Evolutionary conservation across 2,329 filamentous ascomycete genomes (phyloP).

Genomic region (Monosporascus sp.): DNA sequence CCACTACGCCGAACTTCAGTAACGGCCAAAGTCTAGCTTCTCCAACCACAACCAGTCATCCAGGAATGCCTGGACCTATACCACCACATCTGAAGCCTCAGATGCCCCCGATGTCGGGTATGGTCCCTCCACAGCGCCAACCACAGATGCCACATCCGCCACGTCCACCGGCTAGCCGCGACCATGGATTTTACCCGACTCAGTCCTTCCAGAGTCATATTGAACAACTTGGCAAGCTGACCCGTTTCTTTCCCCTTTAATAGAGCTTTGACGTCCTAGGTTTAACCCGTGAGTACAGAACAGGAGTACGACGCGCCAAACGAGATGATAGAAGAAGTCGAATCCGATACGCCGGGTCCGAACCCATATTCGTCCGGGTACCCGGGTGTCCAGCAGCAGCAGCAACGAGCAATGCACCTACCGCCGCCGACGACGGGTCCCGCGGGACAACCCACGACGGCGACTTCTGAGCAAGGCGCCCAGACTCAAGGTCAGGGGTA

Average conservation of each 20-base stretch:
- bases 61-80: slow-evolving; percentile 36
- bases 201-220: slow-evolving; percentile 87
- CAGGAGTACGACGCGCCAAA: slow-evolving; percentile 92
- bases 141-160: slow-evolving; percentile 28
- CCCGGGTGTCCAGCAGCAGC: slow-evolving; percentile 33
- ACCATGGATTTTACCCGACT: slow-evolving; percentile 64
- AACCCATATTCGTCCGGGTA: slow-evolving; percentile 58
- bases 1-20: slow-evolving; percentile 38
- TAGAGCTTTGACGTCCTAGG: slow-evolving; percentile 62
- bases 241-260: slow-evolving; percentile 45
- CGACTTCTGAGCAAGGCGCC: slow-evolving; percentile 23
- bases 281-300: slow-evolving; percentile 70
- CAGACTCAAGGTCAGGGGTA: slow-evolving; percentile 42
- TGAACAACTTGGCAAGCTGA: slow-evolving; percentile 86
- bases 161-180: slow-evolving; percentile 35
- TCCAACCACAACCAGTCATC: slow-evolving; percentile 43
- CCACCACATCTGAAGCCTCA: slow-evolving; percentile 36
- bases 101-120: slow-evolving; percentile 29
- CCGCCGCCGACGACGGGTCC: slow-evolving; percentile 32
- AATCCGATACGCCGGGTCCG: slow-evolving; percentile 64
- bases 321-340: slow-evolving; percentile 81
- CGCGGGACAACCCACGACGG: slow-evolving; percentile 33
- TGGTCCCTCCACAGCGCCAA: slow-evolving; percentile 28
- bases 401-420: slow-evolving; percentile 35
- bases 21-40: slow-evolving; percentile 33